phyloP scores from a whole-genome alignment of 108 stramenopile genomes.

The Skeletonema grethae region DNA sequence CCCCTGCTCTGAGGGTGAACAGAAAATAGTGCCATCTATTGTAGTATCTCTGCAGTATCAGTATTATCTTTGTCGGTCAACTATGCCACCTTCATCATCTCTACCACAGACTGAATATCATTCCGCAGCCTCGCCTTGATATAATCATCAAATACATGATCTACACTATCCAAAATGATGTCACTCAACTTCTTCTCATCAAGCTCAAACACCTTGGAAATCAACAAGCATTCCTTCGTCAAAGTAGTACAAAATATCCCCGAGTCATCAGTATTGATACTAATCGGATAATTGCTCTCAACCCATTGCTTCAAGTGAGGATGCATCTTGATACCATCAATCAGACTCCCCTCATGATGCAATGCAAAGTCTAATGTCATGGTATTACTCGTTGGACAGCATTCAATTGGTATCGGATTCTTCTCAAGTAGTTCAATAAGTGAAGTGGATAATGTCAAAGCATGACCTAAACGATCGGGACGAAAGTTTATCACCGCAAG shows the following conservation, averaged over 20 bases:
- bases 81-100: neutral
- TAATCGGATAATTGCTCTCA: conserved; percentile 46
- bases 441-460: conserved; percentile 49
- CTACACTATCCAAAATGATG: conserved; percentile 47
- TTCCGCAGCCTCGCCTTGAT: conserved; percentile 21
- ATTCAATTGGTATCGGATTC: conserved; percentile 65
- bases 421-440: conserved; percentile 33
- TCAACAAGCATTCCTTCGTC: conserved; percentile 59
- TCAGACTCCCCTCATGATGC: conserved; percentile 47
- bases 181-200: conserved; percentile 14
- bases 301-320: conserved; percentile 57
- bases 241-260: conserved; percentile 69
- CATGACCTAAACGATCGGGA: conserved; percentile 77
- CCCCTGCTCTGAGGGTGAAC: too few relatives aligned
- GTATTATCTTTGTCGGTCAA: too few relatives aligned
- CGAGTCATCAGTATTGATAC: conserved; percentile 75
- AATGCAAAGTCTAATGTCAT: conserved; percentile 72
- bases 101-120: neutral
- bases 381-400: conserved; percentile 79
- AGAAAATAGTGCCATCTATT: too few relatives aligned
- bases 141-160: conserved; percentile 55
- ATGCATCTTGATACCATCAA: conserved; percentile 63
- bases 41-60: too few relatives aligned
- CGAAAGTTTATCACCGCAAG: conserved; percentile 53
- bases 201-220: conserved; percentile 51